Base-by-base conservation (phyloP, 1,139 yeast species). In the Groenewaldozyma sp. region DNA sequence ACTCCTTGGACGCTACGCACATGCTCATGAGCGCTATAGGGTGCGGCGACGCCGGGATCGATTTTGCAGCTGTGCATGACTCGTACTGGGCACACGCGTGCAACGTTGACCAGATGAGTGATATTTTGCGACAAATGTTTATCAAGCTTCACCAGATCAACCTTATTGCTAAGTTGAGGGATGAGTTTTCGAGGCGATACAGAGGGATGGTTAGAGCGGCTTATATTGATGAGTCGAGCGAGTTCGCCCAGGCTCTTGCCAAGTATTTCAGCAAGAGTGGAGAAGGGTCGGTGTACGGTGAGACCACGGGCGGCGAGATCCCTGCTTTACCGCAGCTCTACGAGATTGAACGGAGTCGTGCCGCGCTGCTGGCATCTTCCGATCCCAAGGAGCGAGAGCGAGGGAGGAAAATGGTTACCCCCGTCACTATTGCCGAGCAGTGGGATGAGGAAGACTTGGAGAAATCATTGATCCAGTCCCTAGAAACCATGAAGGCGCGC, bases 21-120 rank as follows among this genome's bases (percentile, higher is more conserved):
- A 91, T 91, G 98, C 68, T 91, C 42, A 67, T 88, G 71, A 82
- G 95, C 9, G 94, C 97, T 0, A 68, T 76, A 36, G 77, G 76
- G 19, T 87, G 96, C 60, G 76, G 81, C n/a, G 70, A 75, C 35
- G 58, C 59, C 3, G 76, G 74, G 0, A 60, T 91, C 40, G 68
- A 77, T n/a, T 91, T 93, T 68, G 96, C 98, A 0, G 80, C 97
- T 0, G 99, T 91, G 26, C 99, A 91, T 62, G 99, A 91, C 60
- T 88, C 97, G 1, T 91, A 84, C 59, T 91, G 99, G 99, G 87
- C 98, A 0, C 98, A 93, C 60, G 96, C 98, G 1, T 67, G 76
- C 31, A 93, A 84, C 56, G 77, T 91, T 26, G 81, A 78, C 48
- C 57, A 53, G 5, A 81, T 91, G 93, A 86, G 80, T 58, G 55